Percentiles rank a stretch among this genome's conserved stretches.
Evolutionary conservation across 805 yeast species (phyloP).

Genomic region (Suhomyces sp.): DNA sequence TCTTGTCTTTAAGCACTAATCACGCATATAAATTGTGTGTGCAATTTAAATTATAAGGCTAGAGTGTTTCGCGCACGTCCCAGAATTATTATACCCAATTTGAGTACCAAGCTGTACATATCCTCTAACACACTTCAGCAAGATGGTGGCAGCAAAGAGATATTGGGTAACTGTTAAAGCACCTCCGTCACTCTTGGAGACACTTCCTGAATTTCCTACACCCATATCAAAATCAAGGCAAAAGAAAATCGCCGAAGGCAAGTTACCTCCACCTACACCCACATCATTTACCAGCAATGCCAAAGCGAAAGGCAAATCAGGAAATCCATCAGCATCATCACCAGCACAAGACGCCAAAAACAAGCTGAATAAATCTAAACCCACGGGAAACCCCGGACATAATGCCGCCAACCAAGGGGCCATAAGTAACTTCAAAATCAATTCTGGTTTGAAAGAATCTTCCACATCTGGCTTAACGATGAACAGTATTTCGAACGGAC

Average conservation of each 20-base stretch:
- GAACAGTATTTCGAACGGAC: conserved; percentile 26
- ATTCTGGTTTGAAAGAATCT: conserved; percentile 38
- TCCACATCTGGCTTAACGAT: conserved; percentile 42
- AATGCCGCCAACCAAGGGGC: conserved; percentile 7
- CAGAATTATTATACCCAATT: neutral
- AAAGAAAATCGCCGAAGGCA: conserved; percentile 30
- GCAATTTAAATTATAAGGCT: neutral
- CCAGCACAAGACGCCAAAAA: conserved; percentile 19
- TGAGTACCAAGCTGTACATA: neutral
- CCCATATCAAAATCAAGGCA: conserved; percentile 30
- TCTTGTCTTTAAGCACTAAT: neutral
- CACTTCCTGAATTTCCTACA: conserved; percentile 33
- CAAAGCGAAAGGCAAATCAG: conserved; percentile 10
- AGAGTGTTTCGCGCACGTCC: neutral
- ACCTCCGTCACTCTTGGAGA: conserved; percentile 26
- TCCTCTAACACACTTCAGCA: neutral
- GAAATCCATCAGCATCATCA: conserved; percentile 16
- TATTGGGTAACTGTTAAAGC: conserved; percentile 32
- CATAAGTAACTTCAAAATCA: conserved; percentile 26
- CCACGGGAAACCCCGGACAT: conserved; percentile 2
- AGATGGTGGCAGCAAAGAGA: conserved; percentile 36
- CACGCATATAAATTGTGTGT: neutral
- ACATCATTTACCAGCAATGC: conserved; percentile 10
- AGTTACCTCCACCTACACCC: conserved; percentile 6
- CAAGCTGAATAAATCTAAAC: conserved; percentile 9